Conservation (phyloP, 768 basidiomycete species). For the Amanita subjunquillea region DNA sequence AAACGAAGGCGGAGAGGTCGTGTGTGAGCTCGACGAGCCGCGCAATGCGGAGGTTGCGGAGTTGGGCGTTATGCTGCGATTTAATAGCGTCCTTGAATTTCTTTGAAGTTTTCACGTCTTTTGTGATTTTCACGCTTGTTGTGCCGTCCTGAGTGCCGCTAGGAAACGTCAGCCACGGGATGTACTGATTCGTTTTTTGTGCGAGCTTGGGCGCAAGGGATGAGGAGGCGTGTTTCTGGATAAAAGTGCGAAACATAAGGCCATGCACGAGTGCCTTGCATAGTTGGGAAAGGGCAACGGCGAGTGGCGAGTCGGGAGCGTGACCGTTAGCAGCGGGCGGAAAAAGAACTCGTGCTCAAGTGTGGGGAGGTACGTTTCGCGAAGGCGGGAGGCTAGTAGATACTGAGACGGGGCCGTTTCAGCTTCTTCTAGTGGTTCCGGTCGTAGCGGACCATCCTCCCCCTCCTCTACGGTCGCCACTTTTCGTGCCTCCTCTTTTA, state of each 20-base stretch:
- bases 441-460: background rate
- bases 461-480: background rate
- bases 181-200: background rate
- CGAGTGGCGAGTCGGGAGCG: slow-evolving; percentile 31
- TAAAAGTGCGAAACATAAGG: slow-evolving; percentile 21
- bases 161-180: background rate
- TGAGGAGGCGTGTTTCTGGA: background rate
- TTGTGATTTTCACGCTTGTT: too few species aligned
- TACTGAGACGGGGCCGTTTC: background rate
- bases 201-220: background rate
- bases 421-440: background rate
- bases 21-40: background rate
- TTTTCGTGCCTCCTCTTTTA: background rate
- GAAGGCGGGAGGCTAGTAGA: slow-evolving; percentile 5
- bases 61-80: background rate
- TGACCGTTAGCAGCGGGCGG: slow-evolving; percentile 29
- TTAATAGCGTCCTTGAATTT: background rate
- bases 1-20: background rate
- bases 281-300: slow-evolving; percentile 21
- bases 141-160: background rate
- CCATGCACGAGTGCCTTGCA: slow-evolving; percentile 21
- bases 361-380: slow-evolving; percentile 18
- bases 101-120: too few species aligned
- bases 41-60: background rate
- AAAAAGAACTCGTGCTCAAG: slow-evolving; percentile 23